Evolutionary conservation across 164 flowering plant genomes (phyloP).

Genomic region (Cinnamomum chago): DNA sequence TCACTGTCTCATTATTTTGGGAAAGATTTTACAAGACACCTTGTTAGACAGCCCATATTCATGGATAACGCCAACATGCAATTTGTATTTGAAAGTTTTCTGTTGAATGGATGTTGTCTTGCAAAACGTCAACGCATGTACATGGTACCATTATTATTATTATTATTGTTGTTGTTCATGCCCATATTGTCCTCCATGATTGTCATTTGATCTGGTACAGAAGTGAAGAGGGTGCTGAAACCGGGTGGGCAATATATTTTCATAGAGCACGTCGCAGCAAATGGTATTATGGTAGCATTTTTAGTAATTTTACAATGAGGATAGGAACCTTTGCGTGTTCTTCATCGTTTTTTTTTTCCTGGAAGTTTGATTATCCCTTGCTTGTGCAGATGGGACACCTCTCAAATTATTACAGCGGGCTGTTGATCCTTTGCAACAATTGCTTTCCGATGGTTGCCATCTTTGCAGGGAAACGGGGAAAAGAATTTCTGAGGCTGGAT

Average conservation of each 20-base stretch:
- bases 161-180: background rate
- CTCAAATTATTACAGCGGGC: conserved; percentile 47
- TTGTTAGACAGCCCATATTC: too few species aligned
- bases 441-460: conserved; percentile 83
- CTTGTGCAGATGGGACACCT: conserved; percentile 58
- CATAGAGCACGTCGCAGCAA: conserved; percentile 86
- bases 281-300: conserved; percentile 39
- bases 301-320: background rate
- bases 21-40: background rate
- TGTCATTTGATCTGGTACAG: conserved; percentile 22
- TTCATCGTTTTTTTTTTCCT: background rate
- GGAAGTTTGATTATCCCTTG: background rate
- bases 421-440: conserved; percentile 76
- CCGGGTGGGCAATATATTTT: conserved; percentile 79
- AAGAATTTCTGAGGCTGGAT: conserved; percentile 60
- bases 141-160: background rate
- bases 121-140: background rate
- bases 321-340: background rate
- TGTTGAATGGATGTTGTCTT: background rate
- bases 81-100: too few species aligned
- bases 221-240: conserved; percentile 79
- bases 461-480: conserved; percentile 69
- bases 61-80: too few species aligned
- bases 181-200: background rate
- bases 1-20: too few species aligned